Base-by-base conservation (phyloP, 2,329 filamentous ascomycete species). In the Talaromyces sp. region DNA sequence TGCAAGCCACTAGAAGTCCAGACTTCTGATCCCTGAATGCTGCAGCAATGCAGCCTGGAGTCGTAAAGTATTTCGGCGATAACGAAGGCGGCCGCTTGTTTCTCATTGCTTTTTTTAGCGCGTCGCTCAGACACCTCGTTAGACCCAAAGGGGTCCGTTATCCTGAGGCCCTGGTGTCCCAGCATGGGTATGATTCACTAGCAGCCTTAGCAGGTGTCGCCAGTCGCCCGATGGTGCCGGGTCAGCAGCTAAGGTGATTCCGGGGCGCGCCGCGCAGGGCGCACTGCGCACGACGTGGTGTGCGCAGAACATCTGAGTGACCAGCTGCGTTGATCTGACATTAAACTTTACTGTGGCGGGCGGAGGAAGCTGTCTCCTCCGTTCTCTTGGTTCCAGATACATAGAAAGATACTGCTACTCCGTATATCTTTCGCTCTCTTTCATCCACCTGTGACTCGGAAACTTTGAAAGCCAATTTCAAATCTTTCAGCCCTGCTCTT, bases 41-140 rank as follows among this genome's bases (percentile, higher is more conserved):
- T 28, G 49, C 27, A 17, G 49, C 17, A n/a, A 5, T 39, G 36
- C 17, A 39, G 36, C 49, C 25, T 47, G 44, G 19, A 25, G 42
- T 22, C 10, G 42, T n/a, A 22, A 22, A 22, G 19, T 47, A 6
- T 1, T 19, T 13, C 7, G 44, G 44, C n/a, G 19, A 47, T 25
- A 47, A 9, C 44, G 19, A 47, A 19, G 44, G 44, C 44, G 8
- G 15, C 49, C 49, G 49, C 49, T 53, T 53, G 49, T 53, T 53
- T 53, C 44, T 53, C 49, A 53, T 30, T 53, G 49, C 49, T 53
- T 53, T 53, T 53, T 53, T 53, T 53, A 53, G 49, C 27, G 49
- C 49, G 7, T 53, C 49, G 49, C 49, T 53, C 28, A 30, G 49
- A 32, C 49, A n/a, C 27, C 49, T 30, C 17, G 3, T 32, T 30